Evolutionary conservation across 805 yeast species (phyloP), one percentile per base, ranked within the genome.

Genomic region (Metschnikowia baotianmanensis): DNA sequence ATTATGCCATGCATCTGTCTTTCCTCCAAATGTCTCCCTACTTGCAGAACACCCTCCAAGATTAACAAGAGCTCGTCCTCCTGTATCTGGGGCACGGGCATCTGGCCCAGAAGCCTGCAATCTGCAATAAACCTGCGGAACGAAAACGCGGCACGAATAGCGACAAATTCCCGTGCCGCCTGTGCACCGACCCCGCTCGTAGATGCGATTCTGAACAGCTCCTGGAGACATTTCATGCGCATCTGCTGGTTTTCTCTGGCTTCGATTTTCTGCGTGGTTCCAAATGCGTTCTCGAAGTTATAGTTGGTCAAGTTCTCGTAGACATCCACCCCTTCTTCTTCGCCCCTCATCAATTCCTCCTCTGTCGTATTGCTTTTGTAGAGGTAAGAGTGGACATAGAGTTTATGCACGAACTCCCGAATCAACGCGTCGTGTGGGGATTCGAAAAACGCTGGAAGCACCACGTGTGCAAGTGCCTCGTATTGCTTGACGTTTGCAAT

Each of bases 41-140:
- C 28, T n/a, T 17, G 21, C 24, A 27, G 17, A 4, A 80, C 50
- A 0, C 85, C 83, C 4, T 58, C 43, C 18, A 82, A 50, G 5
- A 80, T 52, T 0, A 65, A 51, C 10, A 48, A 46, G n/a, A 89
- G 53, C 57, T 90, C 98, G 5, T 65, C 60, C 39, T 76, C 76
- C 49, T 86, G 87, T 6, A 85, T 59, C 28, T 74, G 69, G 0
- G 91, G 77, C 12, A 85, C 65, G 1, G 97, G 97, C 38, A 75
- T 75, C 22, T 59, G 66, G 25, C 80, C 77, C 5, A 82, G 56
- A 10, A 89, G 61, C 23, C 71, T 74, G 36, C 72, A 76, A 48
- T 85, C 89, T 12, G 83, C 77, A 6, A 85, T 65, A 46, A 77
- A 81, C 43, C 83, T 76, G 40, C 83, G 70, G 31, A 90, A 61